Percentiles rank a stretch among this genome's conserved stretches.
Evolutionary conservation across 768 basidiomycete genomes (phyloP).

Genomic region (Trametes gibbosa): DNA sequence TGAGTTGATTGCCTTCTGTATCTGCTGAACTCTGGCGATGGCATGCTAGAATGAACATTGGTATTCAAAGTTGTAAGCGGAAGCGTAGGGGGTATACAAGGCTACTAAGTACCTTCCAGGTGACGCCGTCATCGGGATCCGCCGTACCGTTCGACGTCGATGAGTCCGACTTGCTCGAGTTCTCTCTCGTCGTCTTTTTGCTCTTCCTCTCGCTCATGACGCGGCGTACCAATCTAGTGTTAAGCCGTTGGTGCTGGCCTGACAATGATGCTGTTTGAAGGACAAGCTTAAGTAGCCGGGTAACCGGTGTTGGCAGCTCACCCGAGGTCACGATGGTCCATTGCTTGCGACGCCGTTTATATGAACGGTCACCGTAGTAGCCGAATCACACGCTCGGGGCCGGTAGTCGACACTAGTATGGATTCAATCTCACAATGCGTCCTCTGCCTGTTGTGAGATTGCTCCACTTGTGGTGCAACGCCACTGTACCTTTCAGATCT

Average conservation of each 20-base stretch:
- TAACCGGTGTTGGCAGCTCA: no score
- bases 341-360: no score
- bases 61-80: neutral
- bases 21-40: neutral
- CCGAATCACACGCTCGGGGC: conserved; percentile 1
- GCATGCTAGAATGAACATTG: conserved; percentile 1
- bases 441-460: no score
- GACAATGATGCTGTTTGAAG: no score
- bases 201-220: neutral
- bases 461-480: no score
- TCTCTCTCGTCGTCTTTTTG: neutral
- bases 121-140: conserved; percentile 13
- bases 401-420: neutral
- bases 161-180: neutral
- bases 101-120: conserved; percentile 18
- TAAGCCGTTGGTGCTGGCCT: no score
- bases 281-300: no score
- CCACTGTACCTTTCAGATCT: no score
- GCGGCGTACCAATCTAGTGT: neutral
- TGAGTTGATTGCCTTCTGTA: neutral
- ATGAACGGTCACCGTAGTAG: neutral
- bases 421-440: no score
- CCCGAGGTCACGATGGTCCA: conserved; percentile 1
- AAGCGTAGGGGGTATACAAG: neutral
- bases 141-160: neutral